Conservation (phyloP, 768 basidiomycete species). For the Phaffia tasmanica region DNA sequence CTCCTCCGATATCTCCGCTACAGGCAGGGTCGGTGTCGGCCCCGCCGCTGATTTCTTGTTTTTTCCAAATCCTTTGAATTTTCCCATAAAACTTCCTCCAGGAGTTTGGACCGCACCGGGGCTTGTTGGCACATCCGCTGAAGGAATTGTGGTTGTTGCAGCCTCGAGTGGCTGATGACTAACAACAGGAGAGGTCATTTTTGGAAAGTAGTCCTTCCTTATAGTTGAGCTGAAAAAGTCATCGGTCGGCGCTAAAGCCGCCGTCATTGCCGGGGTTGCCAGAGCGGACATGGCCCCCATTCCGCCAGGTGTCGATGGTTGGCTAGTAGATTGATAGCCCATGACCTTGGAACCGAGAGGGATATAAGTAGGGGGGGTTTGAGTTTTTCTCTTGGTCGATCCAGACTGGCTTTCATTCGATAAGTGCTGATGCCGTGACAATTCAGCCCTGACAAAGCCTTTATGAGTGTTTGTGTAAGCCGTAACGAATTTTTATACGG, state of each 20-base stretch:
- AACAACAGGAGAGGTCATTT: background rate
- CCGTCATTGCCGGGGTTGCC: conserved; percentile 56
- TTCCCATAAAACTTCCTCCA: conserved; percentile 59
- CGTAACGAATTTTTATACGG: background rate
- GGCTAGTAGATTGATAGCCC: too few relatives aligned
- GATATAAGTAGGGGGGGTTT: conserved; percentile 8
- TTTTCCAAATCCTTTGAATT: conserved; percentile 64
- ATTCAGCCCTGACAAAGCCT: conserved; percentile 58
- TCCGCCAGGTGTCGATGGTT: conserved; percentile 29
- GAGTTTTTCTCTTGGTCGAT: conserved; percentile 20
- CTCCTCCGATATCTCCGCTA: conserved; percentile 30
- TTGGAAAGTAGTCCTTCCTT: background rate
- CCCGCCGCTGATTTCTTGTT: conserved; percentile 40
- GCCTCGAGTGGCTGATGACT: background rate
- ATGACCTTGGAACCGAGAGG: conserved; percentile 23
- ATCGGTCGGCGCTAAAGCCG: conserved; percentile 48
- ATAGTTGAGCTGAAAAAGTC: conserved; percentile 15
- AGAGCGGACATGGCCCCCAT: conserved; percentile 42
- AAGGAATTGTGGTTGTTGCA: conserved; percentile 13
- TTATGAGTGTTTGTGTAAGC: too few relatives aligned
- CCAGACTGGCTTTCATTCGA: conserved; percentile 13
- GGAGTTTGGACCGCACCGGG: conserved; percentile 29
- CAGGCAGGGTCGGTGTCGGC: conserved; percentile 33
- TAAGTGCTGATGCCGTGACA: conserved; percentile 30
- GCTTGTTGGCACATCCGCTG: conserved; percentile 22